These are phyloP conservation scores for Pseudogymnoascus sp. DNA, from an alignment of 2,329 filamentous ascomycete species.

Conservation along the genomic window DNA sequence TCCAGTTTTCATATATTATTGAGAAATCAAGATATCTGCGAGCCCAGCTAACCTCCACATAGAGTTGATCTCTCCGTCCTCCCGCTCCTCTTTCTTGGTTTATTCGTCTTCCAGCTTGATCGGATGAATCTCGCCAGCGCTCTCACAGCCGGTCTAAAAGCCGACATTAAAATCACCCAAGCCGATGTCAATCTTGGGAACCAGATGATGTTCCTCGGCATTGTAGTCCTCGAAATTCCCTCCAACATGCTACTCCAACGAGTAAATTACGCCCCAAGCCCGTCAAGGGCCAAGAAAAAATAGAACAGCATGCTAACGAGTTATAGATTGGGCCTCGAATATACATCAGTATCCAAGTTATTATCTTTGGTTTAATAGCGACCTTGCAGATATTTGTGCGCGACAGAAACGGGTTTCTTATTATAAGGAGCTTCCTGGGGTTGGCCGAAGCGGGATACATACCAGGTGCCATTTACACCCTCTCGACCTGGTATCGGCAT, in stretches of 20 bases:
- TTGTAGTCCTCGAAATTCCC: constrained; percentile 29
- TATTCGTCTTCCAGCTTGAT: constrained; percentile 31
- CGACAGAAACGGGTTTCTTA: constrained; percentile 40
- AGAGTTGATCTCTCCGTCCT: constrained; percentile 17
- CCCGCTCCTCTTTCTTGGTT: constrained; percentile 26
- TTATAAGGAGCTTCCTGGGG: constrained; percentile 44
- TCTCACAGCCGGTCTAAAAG: constrained; percentile 27
- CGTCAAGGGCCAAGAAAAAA: not conserved
- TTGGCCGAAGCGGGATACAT: constrained; percentile 47
- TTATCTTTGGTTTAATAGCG: constrained; percentile 30
- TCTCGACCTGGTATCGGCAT: constrained; percentile 57
- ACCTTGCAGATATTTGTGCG: constrained; percentile 31
- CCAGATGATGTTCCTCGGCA: constrained; percentile 27
- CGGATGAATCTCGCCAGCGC: constrained; percentile 30
- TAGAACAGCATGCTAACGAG: not conserved
- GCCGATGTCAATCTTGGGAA: constrained; percentile 28
- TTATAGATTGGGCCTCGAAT: constrained; percentile 23
- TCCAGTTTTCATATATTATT: not conserved
- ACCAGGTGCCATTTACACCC: constrained; percentile 49
- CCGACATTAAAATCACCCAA: constrained; percentile 25
- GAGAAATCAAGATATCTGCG: not conserved
- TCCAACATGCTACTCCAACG: constrained; percentile 28
- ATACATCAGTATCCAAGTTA: constrained; percentile 29
- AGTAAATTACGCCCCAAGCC: not conserved
- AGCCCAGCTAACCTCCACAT: not conserved